Base-by-base conservation (phyloP, 345 rosid species). In the Arabis alpina region DNA sequence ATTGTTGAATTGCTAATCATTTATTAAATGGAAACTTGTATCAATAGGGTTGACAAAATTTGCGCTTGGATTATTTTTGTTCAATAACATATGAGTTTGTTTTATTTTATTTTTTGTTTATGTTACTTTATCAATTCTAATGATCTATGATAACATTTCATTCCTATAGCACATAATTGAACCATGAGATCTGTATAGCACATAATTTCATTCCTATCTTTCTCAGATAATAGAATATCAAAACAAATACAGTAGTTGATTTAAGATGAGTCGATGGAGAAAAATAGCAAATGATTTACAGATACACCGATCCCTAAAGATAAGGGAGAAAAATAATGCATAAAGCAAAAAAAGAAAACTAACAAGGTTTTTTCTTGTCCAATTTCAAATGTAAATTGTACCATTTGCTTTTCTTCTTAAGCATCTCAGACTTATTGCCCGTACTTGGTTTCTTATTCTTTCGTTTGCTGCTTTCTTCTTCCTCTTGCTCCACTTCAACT, bases 291-390 rank as follows among this genome's bases (percentile, higher is more conserved):
- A 66, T 13, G 73, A 53, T 74, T 67, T 74, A 74, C 78, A 74
- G 68, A 74, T 60, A 67, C 73, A 74, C 32, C 39, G n/a, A 44
- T 60, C 74, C 62, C 68, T 25, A 36, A 55, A 16, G 48, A 41
- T 8, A 15, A 53, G 52, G 70, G 59, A 61, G 74, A 48, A 54
- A 68, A 75, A 75, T 55, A 68, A 61, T 47, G 68, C 39, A 45
- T 42, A 19, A 64, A 44, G 32, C 32, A 60, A 11, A 0, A 7
- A 36, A 24, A 9, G 12, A 36, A 48, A 49, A 24, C 80, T 81
- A 91, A 81, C 99, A 91, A 71, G 92, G 85, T 79, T 95, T 95
- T 84, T 91, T 84, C 87, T 90, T 92, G 82, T 88, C 90, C 59
- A 86, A 88, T 80, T 92, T 92, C 77, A 87, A 64, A 57, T 80